Conservation (phyloP, 768 basidiomycete genomes). For the Termitomyces sp. region DNA sequence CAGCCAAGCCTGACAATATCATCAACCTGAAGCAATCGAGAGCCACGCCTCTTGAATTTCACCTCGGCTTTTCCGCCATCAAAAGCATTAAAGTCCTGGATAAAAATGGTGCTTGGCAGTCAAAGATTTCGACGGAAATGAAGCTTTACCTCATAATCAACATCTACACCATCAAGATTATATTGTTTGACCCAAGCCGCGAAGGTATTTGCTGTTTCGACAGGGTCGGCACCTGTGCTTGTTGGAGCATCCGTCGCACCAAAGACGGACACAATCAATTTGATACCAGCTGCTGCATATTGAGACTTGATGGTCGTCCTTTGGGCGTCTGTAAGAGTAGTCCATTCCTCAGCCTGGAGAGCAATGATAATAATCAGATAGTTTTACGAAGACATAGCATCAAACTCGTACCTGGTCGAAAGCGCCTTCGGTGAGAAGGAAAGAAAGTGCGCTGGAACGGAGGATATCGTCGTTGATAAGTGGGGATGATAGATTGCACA, state of each 20-base stretch:
- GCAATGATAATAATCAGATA: background rate
- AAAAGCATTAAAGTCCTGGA: conserved; percentile 61
- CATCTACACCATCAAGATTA: conserved; percentile 66
- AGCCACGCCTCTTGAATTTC: background rate
- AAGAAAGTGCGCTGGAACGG: conserved; percentile 41
- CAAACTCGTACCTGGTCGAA: conserved; percentile 46
- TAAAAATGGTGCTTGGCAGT: background rate
- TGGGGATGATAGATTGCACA: background rate
- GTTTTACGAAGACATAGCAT: background rate
- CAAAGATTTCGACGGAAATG: background rate
- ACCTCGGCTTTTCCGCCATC: conserved; percentile 53
- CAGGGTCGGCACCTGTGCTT: conserved; percentile 53
- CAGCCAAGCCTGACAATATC: conserved; percentile 42
- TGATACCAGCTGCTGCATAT: conserved; percentile 57
- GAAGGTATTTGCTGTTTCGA: conserved; percentile 58
- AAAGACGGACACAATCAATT: conserved; percentile 62
- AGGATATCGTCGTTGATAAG: background rate
- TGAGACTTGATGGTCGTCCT: conserved; percentile 49
- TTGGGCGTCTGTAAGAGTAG: conserved; percentile 38
- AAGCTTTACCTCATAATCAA: conserved; percentile 59
- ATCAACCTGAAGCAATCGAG: background rate
- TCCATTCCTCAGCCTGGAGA: conserved; percentile 50
- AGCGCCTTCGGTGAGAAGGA: conserved; percentile 52
- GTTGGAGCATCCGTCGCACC: conserved; percentile 60
- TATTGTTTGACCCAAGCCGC: conserved; percentile 64